phyloP scores from a whole-genome alignment of 768 basidiomycete genomes.

The Leccinum variicolor region DNA sequence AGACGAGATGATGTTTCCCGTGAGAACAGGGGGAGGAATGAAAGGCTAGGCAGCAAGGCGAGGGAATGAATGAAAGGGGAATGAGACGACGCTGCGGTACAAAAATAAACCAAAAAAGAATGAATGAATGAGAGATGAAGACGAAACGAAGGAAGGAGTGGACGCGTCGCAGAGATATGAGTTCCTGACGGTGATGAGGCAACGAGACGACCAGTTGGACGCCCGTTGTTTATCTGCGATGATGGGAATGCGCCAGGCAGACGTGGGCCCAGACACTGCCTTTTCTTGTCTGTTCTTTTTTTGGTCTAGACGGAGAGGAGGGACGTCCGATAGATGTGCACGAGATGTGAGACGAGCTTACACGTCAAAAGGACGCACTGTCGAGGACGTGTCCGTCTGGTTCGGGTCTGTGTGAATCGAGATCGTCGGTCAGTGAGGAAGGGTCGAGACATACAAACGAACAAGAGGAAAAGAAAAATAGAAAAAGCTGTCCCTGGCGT shows the following conservation, averaged over 20 bases:
- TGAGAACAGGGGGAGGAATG: not conserved
- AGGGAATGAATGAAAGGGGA: not conserved
- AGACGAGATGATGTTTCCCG: not conserved
- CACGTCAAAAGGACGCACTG: not conserved
- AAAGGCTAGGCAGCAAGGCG: not conserved
- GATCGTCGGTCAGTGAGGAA: not conserved
- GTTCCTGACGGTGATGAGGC: slow-evolving; percentile 1
- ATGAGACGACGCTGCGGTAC: not conserved
- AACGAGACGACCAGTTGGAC: not conserved
- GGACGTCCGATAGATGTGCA: not conserved
- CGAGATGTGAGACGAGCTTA: not conserved
- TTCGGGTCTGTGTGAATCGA: slow-evolving; percentile 7
- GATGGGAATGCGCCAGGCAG: not conserved
- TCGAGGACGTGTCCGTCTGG: not conserved
- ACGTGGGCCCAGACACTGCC: slow-evolving; percentile 10
- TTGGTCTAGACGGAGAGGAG: not conserved
- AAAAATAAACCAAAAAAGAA: slow-evolving; percentile 6
- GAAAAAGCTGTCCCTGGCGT: not conserved
- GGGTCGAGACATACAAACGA: not conserved
- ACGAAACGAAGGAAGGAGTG: not conserved
- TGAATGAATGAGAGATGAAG: not conserved
- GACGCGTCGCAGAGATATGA: slow-evolving; percentile 1
- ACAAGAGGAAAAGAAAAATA: not conserved
- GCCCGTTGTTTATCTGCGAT: slow-evolving; percentile 5
- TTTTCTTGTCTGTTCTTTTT: not conserved